phyloP scores from a whole-genome alignment of 2,329 filamentous ascomycete genomes.

The Alternaria arborescens region DNA sequence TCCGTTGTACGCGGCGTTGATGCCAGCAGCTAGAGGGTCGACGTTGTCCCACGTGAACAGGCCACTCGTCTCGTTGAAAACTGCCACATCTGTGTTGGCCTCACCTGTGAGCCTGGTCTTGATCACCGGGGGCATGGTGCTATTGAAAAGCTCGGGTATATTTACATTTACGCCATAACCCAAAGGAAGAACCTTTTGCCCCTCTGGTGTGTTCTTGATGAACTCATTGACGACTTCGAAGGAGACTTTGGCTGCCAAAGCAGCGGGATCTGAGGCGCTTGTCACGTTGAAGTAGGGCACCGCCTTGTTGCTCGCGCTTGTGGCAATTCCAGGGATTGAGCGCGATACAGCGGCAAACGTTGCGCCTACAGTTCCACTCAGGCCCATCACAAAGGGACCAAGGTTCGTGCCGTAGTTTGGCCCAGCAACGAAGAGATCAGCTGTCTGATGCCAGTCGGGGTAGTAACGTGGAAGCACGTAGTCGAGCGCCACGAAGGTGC shows the following conservation, averaged over 20 bases:
- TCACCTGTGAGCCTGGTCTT: slow-evolving; percentile 61
- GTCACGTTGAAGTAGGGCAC: slow-evolving; percentile 57
- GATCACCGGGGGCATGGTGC: slow-evolving; percentile 55
- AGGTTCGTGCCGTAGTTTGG: slow-evolving; percentile 66
- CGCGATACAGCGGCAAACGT: slow-evolving; percentile 61
- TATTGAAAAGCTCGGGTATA: slow-evolving; percentile 56
- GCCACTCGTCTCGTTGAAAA: slow-evolving; percentile 55
- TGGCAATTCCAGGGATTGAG: slow-evolving; percentile 60
- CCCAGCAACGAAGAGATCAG: slow-evolving; percentile 64
- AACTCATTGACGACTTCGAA: slow-evolving; percentile 58
- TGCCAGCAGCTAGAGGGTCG: slow-evolving; percentile 56
- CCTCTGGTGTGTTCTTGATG: slow-evolving; percentile 48
- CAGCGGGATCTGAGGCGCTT: slow-evolving; percentile 56
- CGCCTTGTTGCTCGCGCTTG: slow-evolving; percentile 55
- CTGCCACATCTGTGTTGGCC: slow-evolving; percentile 58
- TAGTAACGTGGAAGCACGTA: slow-evolving; percentile 60
- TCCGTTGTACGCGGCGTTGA: slow-evolving; percentile 62
- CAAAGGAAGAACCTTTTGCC: slow-evolving; percentile 53
- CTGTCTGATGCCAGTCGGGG: slow-evolving; percentile 56
- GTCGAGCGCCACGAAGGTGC: slow-evolving; percentile 65
- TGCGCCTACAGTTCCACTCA: slow-evolving; percentile 52
- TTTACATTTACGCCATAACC: slow-evolving; percentile 65
- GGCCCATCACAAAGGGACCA: slow-evolving; percentile 58
- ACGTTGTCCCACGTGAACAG: slow-evolving; percentile 62
- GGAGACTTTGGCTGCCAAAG: slow-evolving; percentile 55